phyloP scores from a whole-genome alignment of 1,284 basidiomycete genomes.

The Pseudozyma thailandica region DNA sequence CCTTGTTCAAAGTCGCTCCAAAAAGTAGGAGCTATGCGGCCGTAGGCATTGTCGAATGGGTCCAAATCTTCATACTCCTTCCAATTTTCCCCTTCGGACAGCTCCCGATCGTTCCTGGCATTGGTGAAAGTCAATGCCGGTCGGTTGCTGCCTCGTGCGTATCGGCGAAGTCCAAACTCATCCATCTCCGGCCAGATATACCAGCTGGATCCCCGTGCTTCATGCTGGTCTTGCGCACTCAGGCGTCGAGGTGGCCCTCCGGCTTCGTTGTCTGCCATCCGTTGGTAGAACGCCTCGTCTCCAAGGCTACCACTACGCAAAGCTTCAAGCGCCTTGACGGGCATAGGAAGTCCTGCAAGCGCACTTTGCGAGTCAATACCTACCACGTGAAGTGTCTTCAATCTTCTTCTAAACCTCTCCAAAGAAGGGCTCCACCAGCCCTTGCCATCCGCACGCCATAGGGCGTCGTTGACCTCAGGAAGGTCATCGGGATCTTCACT shows the following conservation, averaged over 20 bases:
- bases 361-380: constrained; percentile 24
- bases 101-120: neutral
- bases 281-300: neutral
- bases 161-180: neutral
- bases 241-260: neutral
- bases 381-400: constrained; percentile 17
- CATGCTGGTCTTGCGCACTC: neutral
- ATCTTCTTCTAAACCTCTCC: constrained; percentile 4
- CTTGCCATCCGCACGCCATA: constrained; percentile 2
- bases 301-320: constrained; percentile 40
- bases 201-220: neutral
- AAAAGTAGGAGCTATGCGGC: neutral
- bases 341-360: constrained; percentile 46
- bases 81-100: neutral
- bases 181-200: neutral
- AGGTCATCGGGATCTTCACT: neutral
- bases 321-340: constrained; percentile 20
- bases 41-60: constrained; percentile 11
- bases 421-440: constrained; percentile 6
- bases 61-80: neutral
- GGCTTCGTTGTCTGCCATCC: neutral
- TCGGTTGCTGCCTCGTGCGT: neutral
- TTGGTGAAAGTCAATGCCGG: neutral
- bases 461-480: too few relatives aligned
- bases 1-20: constrained; percentile 20